Evolutionary conservation across 805 yeast genomes (phyloP).

Genomic region (Saccharomycopsis amapae): DNA sequence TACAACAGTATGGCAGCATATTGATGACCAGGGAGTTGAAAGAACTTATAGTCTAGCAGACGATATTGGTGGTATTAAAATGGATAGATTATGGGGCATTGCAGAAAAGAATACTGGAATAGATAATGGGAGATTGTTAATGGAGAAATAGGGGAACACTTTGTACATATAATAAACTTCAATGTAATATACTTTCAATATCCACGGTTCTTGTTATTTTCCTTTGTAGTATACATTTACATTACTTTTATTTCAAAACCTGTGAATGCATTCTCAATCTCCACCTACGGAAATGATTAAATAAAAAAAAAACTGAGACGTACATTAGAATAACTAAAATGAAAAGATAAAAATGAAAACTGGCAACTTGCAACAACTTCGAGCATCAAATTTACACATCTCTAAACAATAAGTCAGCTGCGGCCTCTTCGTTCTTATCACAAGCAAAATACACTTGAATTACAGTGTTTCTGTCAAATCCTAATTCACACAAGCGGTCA

Average conservation of each 20-base stretch:
- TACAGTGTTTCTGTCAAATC: constrained; percentile 82
- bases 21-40: constrained; percentile 25
- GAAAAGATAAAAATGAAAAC: too few relatives aligned
- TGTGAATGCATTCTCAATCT: too few relatives aligned
- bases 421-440: constrained; percentile 93
- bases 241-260: too few relatives aligned
- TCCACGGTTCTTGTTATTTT: too few relatives aligned
- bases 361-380: too few relatives aligned
- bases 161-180: not conserved
- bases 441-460: constrained; percentile 96
- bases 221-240: too few relatives aligned
- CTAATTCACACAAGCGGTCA: constrained; percentile 80
- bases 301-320: not conserved
- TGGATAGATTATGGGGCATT: constrained; percentile 85
- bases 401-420: constrained; percentile 84
- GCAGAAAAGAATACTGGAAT: constrained; percentile 61
- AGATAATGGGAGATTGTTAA: constrained; percentile 50
- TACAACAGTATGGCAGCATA: constrained; percentile 40
- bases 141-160: not conserved
- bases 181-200: not conserved
- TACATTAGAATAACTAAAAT: not conserved
- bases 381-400: constrained; percentile 23
- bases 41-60: constrained; percentile 48
- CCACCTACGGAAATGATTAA: not conserved
- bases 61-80: constrained; percentile 70